Conservation (phyloP, 177 flowering plant species). For the Vitis hybrid region DNA sequence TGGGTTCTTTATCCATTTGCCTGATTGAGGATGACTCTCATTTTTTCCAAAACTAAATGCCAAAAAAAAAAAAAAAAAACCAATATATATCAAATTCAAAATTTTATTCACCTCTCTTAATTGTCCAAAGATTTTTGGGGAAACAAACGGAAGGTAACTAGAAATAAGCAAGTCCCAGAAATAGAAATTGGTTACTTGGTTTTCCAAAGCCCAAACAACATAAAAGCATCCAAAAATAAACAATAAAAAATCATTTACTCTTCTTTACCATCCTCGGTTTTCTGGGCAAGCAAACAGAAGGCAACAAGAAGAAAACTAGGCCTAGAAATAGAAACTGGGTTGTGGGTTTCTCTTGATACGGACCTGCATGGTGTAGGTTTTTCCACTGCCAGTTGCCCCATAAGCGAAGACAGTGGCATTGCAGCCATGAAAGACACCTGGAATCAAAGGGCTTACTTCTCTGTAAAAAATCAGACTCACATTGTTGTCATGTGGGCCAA, state of each 20-base stretch:
- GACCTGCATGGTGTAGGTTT: slow-evolving; percentile 95
- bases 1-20: no score
- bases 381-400: slow-evolving; percentile 97
- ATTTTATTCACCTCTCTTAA: neutral
- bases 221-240: neutral
- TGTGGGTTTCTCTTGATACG: neutral
- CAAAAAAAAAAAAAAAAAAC: neutral
- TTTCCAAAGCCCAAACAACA: no score
- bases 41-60: neutral
- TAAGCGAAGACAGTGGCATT: slow-evolving; percentile 92
- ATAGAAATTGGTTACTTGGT: neutral
- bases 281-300: neutral
- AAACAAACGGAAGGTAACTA: no score
- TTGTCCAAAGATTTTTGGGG: no score
- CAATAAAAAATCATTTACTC: neutral
- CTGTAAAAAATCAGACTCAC: slow-evolving; percentile 53
- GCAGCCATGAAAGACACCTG: slow-evolving; percentile 66
- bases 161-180: neutral
- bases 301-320: neutral
- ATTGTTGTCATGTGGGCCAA: slow-evolving; percentile 58
- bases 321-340: no score
- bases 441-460: slow-evolving; percentile 81
- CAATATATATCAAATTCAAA: neutral
- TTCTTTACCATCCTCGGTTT: no score
- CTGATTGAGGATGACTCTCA: no score